These are phyloP conservation scores for Podaxis rugospora DNA, from an alignment of 768 basidiomycete genomes.

Conservation along the genomic window DNA sequence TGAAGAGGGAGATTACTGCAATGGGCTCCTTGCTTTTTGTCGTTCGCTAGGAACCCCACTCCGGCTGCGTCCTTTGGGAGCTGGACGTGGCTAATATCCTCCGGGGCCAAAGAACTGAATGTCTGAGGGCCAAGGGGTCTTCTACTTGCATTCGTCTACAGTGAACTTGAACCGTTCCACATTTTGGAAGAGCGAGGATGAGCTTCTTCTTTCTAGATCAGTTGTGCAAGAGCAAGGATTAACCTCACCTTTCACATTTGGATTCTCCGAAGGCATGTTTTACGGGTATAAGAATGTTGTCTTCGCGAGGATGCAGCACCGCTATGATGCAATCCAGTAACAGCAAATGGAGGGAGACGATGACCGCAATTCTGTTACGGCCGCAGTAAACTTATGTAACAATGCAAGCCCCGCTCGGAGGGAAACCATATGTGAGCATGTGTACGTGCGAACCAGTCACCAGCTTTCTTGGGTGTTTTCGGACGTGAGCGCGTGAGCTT, in stretches of 20 bases:
- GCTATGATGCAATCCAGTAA: neutral
- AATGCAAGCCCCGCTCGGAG: neutral
- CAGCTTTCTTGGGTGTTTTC: neutral
- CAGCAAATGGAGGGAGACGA: neutral
- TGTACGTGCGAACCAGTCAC: neutral
- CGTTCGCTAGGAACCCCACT: constrained; percentile 38
- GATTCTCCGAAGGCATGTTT: neutral
- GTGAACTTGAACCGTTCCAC: neutral
- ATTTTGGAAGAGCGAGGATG: neutral
- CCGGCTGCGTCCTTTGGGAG: constrained; percentile 50
- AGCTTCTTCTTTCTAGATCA: neutral
- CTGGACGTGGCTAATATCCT: constrained; percentile 41
- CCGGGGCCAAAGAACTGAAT: constrained; percentile 56
- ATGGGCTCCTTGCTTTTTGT: constrained; percentile 28
- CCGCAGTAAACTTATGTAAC: neutral
- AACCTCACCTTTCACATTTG: neutral
- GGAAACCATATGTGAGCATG: neutral
- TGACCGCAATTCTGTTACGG: neutral
- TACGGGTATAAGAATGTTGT: constrained; percentile 6
- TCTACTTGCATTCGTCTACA: constrained; percentile 30
- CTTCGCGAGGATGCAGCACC: constrained; percentile 9
- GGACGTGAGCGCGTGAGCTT: neutral
- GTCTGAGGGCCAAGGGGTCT: constrained; percentile 47
- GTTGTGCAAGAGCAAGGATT: neutral
- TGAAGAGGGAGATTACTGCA: constrained; percentile 56